Evolutionary conservation across 352 stramenopile species (phyloP).

Genomic region (Globisporangium cederbergense): DNA sequence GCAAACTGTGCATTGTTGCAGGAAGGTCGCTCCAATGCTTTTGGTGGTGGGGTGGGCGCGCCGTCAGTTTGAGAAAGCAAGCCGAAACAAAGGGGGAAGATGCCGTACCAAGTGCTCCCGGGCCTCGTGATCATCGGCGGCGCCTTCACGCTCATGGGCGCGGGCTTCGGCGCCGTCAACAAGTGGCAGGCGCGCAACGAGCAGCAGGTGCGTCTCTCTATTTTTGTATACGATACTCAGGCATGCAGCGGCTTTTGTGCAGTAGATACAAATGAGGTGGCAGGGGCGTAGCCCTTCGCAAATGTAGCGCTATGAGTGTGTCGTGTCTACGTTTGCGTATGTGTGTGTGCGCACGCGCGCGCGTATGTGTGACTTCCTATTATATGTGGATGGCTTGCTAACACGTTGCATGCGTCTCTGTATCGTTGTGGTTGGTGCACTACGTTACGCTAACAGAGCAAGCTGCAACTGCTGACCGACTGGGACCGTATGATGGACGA

Average conservation of each 20-base stretch:
- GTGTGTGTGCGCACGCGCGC: neutral
- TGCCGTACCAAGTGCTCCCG: conserved; percentile 86
- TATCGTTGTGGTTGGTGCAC: neutral
- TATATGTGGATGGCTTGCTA: neutral
- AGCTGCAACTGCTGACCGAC: conserved; percentile 71
- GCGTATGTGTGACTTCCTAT: neutral
- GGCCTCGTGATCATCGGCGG: conserved; percentile 72
- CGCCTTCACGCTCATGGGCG: conserved; percentile 79
- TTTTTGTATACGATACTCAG: neutral
- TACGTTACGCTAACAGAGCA: conserved; percentile 37
- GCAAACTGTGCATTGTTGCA: neutral
- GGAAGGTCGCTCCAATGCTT: conserved; percentile 1
- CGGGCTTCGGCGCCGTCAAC: conserved; percentile 69
- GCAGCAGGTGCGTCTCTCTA: conserved; percentile 49
- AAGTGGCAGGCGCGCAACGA: conserved; percentile 65
- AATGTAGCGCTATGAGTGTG: neutral
- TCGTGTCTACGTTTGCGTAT: neutral
- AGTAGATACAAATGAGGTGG: neutral
- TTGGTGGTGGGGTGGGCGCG: conserved; percentile 14
- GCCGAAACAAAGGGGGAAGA: conserved; percentile 23
- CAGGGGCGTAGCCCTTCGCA: neutral
- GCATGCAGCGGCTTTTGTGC: neutral
- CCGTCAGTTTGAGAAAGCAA: conserved; percentile 9
- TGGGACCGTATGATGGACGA: conserved; percentile 85
- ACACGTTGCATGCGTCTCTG: neutral